Conservation (phyloP, 108 stramenopile species). For the Seminavis robusta region DNA sequence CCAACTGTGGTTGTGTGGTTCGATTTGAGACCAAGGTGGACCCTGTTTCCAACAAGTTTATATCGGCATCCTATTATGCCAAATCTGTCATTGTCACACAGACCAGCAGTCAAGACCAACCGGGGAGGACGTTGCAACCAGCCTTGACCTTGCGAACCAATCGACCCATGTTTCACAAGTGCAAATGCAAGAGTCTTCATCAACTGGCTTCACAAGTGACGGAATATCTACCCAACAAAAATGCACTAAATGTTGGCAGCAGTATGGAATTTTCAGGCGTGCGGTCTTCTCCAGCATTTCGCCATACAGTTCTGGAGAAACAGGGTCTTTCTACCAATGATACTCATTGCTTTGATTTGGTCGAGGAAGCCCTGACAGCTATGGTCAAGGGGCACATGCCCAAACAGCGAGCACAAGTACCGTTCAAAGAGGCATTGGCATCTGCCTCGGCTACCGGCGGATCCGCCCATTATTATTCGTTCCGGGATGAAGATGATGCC, state of each 20-base stretch:
- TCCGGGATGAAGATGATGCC: too few relatives aligned
- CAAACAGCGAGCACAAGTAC: slow-evolving; percentile 15
- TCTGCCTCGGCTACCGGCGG: too few relatives aligned
- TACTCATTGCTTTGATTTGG: slow-evolving; percentile 73
- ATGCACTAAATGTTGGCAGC: slow-evolving; percentile 23
- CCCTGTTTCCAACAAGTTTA: slow-evolving; percentile 26
- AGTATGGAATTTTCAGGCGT: slow-evolving; percentile 42
- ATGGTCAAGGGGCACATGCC: slow-evolving; percentile 44
- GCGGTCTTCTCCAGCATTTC: slow-evolving; percentile 60
- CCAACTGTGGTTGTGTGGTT: slow-evolving; percentile 72
- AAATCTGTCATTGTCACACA: slow-evolving; percentile 49
- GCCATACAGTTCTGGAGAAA: slow-evolving; percentile 54
- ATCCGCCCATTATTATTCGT: too few relatives aligned
- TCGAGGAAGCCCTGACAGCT: slow-evolving; percentile 73
- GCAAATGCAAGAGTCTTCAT: slow-evolving; percentile 70
- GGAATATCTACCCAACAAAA: slow-evolving; percentile 32
- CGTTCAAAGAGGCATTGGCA: too few relatives aligned
- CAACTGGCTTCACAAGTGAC: slow-evolving; percentile 45
- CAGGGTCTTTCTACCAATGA: slow-evolving; percentile 27
- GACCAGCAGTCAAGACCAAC: slow-evolving; percentile 1
- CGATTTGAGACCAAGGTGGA: slow-evolving; percentile 63
- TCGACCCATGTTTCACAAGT: slow-evolving; percentile 62
- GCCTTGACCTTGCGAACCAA: slow-evolving; percentile 24
- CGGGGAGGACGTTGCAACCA: slow-evolving; percentile 23
- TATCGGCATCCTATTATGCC: slow-evolving; percentile 48